Conservation (phyloP, 192 early-diverging fungal genomes). For the Kickxella alabastrina region DNA sequence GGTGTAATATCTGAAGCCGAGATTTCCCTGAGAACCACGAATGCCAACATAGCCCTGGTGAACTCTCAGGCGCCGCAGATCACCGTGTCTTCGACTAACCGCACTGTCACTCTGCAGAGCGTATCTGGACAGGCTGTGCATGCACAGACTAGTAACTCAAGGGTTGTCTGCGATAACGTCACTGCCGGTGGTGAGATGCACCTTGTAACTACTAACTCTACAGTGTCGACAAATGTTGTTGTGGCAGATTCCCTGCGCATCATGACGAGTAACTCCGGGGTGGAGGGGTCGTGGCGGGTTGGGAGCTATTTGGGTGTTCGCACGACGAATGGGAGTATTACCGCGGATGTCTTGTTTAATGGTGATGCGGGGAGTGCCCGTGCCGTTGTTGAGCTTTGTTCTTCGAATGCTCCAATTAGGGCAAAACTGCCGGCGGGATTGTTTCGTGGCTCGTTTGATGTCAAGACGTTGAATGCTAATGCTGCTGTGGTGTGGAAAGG, state of each 20-base stretch:
- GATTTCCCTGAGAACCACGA: constrained; percentile 7
- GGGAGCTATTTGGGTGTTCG: constrained; percentile 8
- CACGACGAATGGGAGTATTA: constrained; percentile 20
- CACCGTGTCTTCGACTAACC: constrained; percentile 8
- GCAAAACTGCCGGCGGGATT: constrained; percentile 8
- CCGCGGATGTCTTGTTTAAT: constrained; percentile 5
- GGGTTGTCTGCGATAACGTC: constrained; percentile 8
- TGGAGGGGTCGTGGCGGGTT: constrained; percentile 23
- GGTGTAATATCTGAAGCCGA: neutral
- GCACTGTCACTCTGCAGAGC: constrained; percentile 4
- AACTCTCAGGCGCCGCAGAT: neutral
- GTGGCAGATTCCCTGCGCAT: constrained; percentile 4
- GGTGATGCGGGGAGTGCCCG: neutral
- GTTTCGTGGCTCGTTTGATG: constrained; percentile 22
- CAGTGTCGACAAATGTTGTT: constrained; percentile 5
- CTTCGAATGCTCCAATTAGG: constrained; percentile 19
- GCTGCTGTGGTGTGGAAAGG: constrained; percentile 3
- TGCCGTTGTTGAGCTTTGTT: constrained; percentile 4
- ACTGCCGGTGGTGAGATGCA: constrained; percentile 2
- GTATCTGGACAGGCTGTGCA: neutral
- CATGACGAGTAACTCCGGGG: constrained; percentile 11
- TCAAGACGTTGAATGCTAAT: constrained; percentile 11
- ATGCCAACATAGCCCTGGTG: constrained; percentile 14
- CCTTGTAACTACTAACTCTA: constrained; percentile 13
- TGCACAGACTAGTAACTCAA: constrained; percentile 11